Evolutionary conservation across 1,139 yeast species (phyloP).

Genomic region (Nakaseomyces nivariensis): DNA sequence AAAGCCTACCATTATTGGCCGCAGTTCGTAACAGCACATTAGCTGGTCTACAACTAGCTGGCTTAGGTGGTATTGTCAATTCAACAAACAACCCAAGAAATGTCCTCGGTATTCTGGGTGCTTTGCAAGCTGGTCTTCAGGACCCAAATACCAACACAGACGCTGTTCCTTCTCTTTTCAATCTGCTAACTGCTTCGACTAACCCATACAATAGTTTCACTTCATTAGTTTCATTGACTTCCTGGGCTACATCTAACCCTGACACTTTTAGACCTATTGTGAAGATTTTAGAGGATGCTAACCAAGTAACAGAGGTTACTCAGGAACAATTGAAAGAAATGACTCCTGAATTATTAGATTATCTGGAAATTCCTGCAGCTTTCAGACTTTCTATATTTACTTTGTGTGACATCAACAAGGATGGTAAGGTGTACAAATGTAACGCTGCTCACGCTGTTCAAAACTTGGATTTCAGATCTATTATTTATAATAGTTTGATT

Average conservation of each 20-base stretch:
- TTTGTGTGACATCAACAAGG: constrained; percentile 18
- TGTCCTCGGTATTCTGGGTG: constrained; percentile 16
- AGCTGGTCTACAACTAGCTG: constrained; percentile 18
- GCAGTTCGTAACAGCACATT: constrained; percentile 18
- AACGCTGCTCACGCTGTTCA: constrained; percentile 25
- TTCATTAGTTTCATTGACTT: constrained; percentile 20
- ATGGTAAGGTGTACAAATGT: constrained; percentile 19
- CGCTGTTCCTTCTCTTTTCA: constrained; percentile 20
- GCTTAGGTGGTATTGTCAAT: constrained; percentile 18
- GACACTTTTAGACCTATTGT: constrained; percentile 21
- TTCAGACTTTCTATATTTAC: constrained; percentile 27
- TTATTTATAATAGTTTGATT: constrained; percentile 22
- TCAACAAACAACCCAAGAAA: constrained; percentile 17
- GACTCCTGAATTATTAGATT: constrained; percentile 20
- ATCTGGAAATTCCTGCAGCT: constrained; percentile 20
- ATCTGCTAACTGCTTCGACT: constrained; percentile 19
- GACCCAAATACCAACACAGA: constrained; percentile 10
- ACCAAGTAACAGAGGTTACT: constrained; percentile 10
- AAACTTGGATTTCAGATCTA: constrained; percentile 19
- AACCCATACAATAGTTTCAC: constrained; percentile 22
- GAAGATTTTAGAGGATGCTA: constrained; percentile 16
- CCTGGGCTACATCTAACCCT: constrained; percentile 20
- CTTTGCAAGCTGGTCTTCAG: constrained; percentile 13
- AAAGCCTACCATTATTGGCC: constrained; percentile 16
- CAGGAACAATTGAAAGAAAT: constrained; percentile 16